Evolutionary conservation across 2,329 filamentous ascomycete genomes (phyloP).

Genomic region (Stagonosporopsis rhizophila): DNA sequence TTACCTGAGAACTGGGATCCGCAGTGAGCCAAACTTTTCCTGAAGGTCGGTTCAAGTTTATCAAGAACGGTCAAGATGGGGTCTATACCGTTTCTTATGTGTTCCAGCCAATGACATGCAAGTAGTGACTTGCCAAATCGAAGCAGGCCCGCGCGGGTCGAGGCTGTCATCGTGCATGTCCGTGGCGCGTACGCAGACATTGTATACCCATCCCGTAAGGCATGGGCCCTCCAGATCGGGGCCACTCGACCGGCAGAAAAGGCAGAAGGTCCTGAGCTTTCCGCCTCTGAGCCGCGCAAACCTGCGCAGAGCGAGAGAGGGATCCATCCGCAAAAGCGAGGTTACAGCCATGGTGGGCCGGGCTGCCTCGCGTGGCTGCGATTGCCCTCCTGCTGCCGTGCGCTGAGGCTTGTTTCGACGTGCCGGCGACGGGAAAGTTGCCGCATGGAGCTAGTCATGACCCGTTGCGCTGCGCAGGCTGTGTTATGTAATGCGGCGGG

Average conservation of each 20-base stretch:
- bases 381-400: constrained; percentile 7
- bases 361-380: constrained; percentile 7
- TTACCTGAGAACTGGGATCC: too few relatives aligned
- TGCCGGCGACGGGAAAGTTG: constrained; percentile 1
- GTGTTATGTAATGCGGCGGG: constrained; percentile 11
- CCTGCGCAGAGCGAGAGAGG: background rate
- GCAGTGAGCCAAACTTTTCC: too few relatives aligned
- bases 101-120: background rate
- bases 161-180: constrained; percentile 4
- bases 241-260: background rate
- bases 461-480: background rate
- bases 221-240: constrained; percentile 9
- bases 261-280: background rate
- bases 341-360: constrained; percentile 8
- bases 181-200: background rate
- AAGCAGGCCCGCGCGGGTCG: background rate
- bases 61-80: too few relatives aligned
- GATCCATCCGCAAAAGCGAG: constrained; percentile 5
- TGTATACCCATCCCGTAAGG: background rate
- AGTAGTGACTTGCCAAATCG: constrained; percentile 1
- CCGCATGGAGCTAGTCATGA: constrained; percentile 1
- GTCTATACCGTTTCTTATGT: background rate
- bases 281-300: constrained; percentile 2
- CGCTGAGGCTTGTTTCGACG: constrained; percentile 12
- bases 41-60: too few relatives aligned